Evolutionary conservation across 2,329 filamentous ascomycete genomes (phyloP).

Genomic region (Parascedosporium putredinis): DNA sequence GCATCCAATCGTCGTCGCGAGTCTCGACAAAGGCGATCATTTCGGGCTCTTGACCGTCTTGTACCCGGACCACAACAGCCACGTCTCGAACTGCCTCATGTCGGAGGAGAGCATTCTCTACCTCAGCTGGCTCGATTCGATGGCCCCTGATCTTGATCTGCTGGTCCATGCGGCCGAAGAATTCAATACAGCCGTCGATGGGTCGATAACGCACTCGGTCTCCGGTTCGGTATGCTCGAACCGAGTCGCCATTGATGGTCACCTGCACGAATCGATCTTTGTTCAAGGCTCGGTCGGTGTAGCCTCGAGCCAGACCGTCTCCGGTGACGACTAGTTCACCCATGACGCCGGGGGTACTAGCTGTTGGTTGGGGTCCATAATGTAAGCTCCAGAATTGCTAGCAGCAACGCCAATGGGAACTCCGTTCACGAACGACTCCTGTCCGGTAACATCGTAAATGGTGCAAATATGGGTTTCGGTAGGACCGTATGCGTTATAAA

Average conservation of each 20-base stretch:
- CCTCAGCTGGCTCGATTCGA: neutral
- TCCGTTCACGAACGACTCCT: slow-evolving; percentile 11
- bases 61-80: neutral
- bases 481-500: slow-evolving; percentile 15
- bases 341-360: slow-evolving; percentile 14
- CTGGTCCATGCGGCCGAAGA: slow-evolving; percentile 9
- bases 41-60: too few species aligned
- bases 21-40: too few species aligned
- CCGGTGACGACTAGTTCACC: slow-evolving; percentile 18
- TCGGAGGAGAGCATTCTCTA: neutral
- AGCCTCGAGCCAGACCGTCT: slow-evolving; percentile 14
- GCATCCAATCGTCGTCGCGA: neutral
- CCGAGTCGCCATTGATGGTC: neutral
- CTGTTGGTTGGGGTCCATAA: slow-evolving; percentile 13
- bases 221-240: slow-evolving; percentile 10
- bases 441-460: neutral
- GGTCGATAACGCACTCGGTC: slow-evolving; percentile 9
- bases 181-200: slow-evolving; percentile 8
- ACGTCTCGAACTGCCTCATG: neutral
- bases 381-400: slow-evolving; percentile 14
- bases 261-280: slow-evolving; percentile 12
- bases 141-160: neutral
- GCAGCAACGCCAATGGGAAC: slow-evolving; percentile 16
- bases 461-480: slow-evolving; percentile 17
- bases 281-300: slow-evolving; percentile 11